These are phyloP conservation scores for Aspergillus saccharolyticus DNA, from an alignment of 495 filamentous ascomycete genomes.

Conservation along the genomic window DNA sequence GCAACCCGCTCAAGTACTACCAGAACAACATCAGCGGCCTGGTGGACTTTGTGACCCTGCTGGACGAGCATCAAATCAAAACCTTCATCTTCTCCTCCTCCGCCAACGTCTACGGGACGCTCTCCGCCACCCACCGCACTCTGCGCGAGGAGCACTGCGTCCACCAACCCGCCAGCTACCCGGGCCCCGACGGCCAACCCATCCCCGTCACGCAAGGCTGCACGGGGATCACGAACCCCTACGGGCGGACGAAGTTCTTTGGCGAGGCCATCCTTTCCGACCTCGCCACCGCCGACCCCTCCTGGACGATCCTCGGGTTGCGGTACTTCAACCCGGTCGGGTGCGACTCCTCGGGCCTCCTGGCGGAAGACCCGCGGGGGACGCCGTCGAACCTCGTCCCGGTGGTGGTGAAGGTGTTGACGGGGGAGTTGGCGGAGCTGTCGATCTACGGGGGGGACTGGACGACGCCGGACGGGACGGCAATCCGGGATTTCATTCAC, in stretches of 20 bases:
- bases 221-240: constrained; percentile 55
- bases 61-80: constrained; percentile 52
- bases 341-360: constrained; percentile 54
- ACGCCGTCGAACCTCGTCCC: constrained; percentile 58
- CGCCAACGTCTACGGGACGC: constrained; percentile 56
- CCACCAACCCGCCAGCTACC: constrained; percentile 35
- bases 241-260: constrained; percentile 60
- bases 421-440: constrained; percentile 43
- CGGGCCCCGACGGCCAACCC: constrained; percentile 22
- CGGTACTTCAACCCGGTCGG: constrained; percentile 65
- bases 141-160: constrained; percentile 55
- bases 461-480: constrained; percentile 55
- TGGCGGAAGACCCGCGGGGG: constrained; percentile 56
- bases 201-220: constrained; percentile 33
- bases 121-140: constrained; percentile 41
- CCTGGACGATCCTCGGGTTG: constrained; percentile 55
- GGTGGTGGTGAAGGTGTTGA: constrained; percentile 51
- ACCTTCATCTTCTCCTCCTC: constrained; percentile 62
- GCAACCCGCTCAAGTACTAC: constrained; percentile 57
- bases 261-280: constrained; percentile 58
- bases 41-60: constrained; percentile 46
- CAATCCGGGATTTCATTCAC: constrained; percentile 53
- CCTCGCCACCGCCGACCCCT: constrained; percentile 47
- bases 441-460: constrained; percentile 57
- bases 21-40: constrained; percentile 58